phyloP scores from a whole-genome alignment of 257 asterid species.

The Lavandula angustifolia region DNA sequence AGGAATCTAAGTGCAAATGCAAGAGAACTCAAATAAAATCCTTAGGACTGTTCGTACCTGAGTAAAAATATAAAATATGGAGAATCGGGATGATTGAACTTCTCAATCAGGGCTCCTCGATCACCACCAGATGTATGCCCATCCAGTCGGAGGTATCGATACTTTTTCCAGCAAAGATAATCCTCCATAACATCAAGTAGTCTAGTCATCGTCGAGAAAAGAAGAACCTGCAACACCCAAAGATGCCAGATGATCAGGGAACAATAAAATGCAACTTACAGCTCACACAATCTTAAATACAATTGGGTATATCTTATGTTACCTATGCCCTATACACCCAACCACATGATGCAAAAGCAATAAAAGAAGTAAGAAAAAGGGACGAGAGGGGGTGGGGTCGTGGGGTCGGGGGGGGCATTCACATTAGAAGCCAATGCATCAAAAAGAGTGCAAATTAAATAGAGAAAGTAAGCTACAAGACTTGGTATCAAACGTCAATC shows the following conservation, averaged over 20 bases:
- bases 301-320: constrained; percentile 5
- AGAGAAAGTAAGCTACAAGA: not conserved
- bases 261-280: constrained; percentile 21
- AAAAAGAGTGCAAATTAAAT: constrained; percentile 6
- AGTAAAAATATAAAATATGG: constrained; percentile 94
- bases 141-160: constrained; percentile 87
- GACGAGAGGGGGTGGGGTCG: too few relatives aligned
- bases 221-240: constrained; percentile 72
- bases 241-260: constrained; percentile 5
- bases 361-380: too few relatives aligned
- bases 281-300: constrained; percentile 18
- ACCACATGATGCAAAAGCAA: too few relatives aligned
- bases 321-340: not conserved
- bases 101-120: constrained; percentile 89
- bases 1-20: constrained; percentile 26
- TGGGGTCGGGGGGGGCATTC: too few relatives aligned
- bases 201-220: constrained; percentile 98
- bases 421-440: constrained; percentile 5
- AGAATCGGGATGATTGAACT: constrained; percentile 79
- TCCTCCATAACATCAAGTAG: constrained; percentile 99
- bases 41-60: constrained; percentile 56
- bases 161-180: constrained; percentile 94
- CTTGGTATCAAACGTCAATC: not conserved
- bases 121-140: constrained; percentile 99
- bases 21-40: constrained; percentile 8